Base-by-base conservation (phyloP, 352 stramenopile genomes). In the Pythium insidiosum region DNA sequence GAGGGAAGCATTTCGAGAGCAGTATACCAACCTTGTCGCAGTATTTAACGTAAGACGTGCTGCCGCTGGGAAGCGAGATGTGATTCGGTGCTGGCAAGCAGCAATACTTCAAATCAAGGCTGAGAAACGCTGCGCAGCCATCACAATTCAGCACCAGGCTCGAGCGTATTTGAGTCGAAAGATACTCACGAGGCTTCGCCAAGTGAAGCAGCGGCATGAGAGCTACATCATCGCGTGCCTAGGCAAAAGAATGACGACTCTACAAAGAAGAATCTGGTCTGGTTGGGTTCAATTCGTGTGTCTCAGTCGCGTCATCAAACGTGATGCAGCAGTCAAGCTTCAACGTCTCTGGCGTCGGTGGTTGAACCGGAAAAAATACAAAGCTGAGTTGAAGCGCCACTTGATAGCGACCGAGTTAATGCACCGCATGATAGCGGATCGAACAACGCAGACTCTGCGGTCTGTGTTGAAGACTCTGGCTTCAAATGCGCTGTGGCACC, bases 401-500 rank as follows among this genome's bases (percentile, higher is more conserved):
- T 43, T 63, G n/a, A 34, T 67, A 23, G 70, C 74, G 18, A 68
- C 51, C 3, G 61, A 68, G 13, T 53, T 75, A 20, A 82, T 83
- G 67, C 58, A 76, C 30, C 45, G 44, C 1, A 57, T 84, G 26
- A 19, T 83, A 13, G 63, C 54, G 7, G 60, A 68, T 26, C 70
- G 67, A 5, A 61, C 23, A 6, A 48, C 56, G 7, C 58, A 66
- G 16, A 41, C 34, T 12, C 21, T 83, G 13, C 28, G 58, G 10
- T 45, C 10, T 18, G 55, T 23, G 13, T 87, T 71, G 74, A 63
- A 46, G 2, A 54, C 58, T 16, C 41, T 87, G 3, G 52, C 56
- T 15, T 65, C 61, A 15, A 65, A 84, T 21, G 67, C 74, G n/a
- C n/a, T 84, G 9, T 68, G 51, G 38, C 60, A 63, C 41, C 64